Evolutionary conservation across 1,284 basidiomycete genomes (phyloP).

Genomic region (Ustilago nuda): DNA sequence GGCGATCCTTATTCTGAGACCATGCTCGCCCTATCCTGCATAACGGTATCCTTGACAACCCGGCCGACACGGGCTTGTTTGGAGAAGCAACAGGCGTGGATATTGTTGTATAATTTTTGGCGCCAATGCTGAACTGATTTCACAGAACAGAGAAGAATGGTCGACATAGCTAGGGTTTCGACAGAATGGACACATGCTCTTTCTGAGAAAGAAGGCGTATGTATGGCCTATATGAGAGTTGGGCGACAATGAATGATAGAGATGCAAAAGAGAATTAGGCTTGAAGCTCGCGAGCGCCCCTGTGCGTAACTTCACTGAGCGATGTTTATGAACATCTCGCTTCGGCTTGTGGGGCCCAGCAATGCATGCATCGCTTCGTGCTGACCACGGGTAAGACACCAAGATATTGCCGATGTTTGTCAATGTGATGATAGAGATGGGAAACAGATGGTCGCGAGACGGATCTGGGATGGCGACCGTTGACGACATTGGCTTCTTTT

Average conservation of each 20-base stretch:
- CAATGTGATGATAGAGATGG: conserved; percentile 5
- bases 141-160: too few relatives aligned
- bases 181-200: too few relatives aligned
- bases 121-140: too few relatives aligned
- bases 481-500: not conserved
- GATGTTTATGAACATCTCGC: not conserved
- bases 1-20: conserved; percentile 3
- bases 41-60: not conserved
- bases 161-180: too few relatives aligned
- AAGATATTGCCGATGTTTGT: conserved; percentile 9
- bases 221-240: too few relatives aligned
- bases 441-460: not conserved
- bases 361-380: not conserved
- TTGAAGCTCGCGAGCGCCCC: too few relatives aligned
- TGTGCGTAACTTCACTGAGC: not conserved
- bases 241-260: too few relatives aligned
- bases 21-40: not conserved
- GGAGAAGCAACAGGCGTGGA: not conserved
- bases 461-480: not conserved
- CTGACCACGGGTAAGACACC: not conserved
- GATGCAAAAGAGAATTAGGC: too few relatives aligned
- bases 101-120: too few relatives aligned
- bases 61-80: not conserved
- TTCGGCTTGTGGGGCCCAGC: not conserved
- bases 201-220: too few relatives aligned